Base-by-base conservation (phyloP, 805 yeast genomes). In the Ogataea haglerorum region DNA sequence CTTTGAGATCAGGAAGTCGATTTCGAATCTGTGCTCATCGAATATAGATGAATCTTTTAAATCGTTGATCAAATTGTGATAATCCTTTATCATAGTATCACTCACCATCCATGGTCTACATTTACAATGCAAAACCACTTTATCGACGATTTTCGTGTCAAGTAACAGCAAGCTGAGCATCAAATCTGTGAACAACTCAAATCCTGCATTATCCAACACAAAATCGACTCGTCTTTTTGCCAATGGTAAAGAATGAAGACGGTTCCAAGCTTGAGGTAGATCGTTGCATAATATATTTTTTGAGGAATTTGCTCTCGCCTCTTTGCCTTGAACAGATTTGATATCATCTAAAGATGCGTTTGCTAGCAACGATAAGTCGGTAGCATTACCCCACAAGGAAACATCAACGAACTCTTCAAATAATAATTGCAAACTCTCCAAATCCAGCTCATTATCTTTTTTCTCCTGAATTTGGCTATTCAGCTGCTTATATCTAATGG, bases 381-480 rank as follows among this genome's bases (percentile, higher is more conserved):
- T 87, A 14, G 98, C 97, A 63, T 93, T 93, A 19, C 99, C 99
- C 99, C 99, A 93, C 39, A 93, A 65, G 0, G 96, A 86, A 40
- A 91, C 77, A 58, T 89, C 95, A 30, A 85, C 65, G 47, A 90
- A 85, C 60, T 93, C 99, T 46, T 72, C 76, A 69, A 89, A 90
- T 32, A 88, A 66, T 10, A 82, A 52, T 45, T 70, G 61, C 47
- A 81, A 61, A 0, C 73, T 60, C 4, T 75, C 79, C 1, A 46
- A 45, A 42, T 70, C 75, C 3, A 49, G 5, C 10, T 57, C 52
- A 5, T 37, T 8, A 12, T 35, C 18, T 10, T 27, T 32, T 19
- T 23, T 34, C 5, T 19, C 25, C 12, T 12, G 36, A 31, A 63
- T 51, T 38, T 67, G 63, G 23, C 56, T 52, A 12, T 56, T 52